Base-by-base conservation (phyloP, 2,329 filamentous ascomycete species). In the Lachnellula subtilissima region DNA sequence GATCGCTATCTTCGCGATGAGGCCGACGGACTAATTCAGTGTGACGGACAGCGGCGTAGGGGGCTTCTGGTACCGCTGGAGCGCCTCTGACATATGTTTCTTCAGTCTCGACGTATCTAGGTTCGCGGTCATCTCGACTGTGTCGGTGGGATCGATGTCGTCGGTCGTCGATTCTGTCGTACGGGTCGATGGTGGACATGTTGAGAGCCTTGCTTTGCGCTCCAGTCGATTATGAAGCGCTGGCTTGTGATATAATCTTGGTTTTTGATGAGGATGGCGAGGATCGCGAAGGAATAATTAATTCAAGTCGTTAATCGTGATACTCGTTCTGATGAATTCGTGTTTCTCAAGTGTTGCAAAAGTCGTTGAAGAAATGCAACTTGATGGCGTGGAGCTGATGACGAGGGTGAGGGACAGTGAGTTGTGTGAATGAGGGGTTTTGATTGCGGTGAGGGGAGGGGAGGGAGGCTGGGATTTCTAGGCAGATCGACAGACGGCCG, bases 1-100 rank as follows among this genome's bases (percentile, higher is more conserved):
- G 75, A 47, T 86, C 85, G 71, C 87, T 91, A 67, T 91, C 87
- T 69, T 92, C 86, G 61, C 87, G 85, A 50, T 76, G 70, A 54
- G 68, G 69, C 25, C 81, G 76, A 37, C 81, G 80, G 12, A 86
- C 73, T 7, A 86, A 74, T 43, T 84, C 82, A 35, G 72, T 74
- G 45, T 83, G 80, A 63, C 78, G 76, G 17, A 58, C 51, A 23
- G 59, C 58, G 51, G 59, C 58, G 51, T 70, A 69, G 40, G 68
- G 62, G 50, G 67, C 57, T 35, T 68, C 63, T 22, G 64, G 61
- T 19, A 50, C 65, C 2, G 55, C 51, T 9, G 58, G 58, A 42
- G 55, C 51, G 46, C 56, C 60, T 50, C 68, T 63, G 46, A 68
- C 56, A 45, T 69, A 70, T 12, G 69, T 70, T 58, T 70, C 69